Evolutionary conservation across 2,329 filamentous ascomycete species (phyloP).

Genomic region (Pseudogymnoascus destructans): DNA sequence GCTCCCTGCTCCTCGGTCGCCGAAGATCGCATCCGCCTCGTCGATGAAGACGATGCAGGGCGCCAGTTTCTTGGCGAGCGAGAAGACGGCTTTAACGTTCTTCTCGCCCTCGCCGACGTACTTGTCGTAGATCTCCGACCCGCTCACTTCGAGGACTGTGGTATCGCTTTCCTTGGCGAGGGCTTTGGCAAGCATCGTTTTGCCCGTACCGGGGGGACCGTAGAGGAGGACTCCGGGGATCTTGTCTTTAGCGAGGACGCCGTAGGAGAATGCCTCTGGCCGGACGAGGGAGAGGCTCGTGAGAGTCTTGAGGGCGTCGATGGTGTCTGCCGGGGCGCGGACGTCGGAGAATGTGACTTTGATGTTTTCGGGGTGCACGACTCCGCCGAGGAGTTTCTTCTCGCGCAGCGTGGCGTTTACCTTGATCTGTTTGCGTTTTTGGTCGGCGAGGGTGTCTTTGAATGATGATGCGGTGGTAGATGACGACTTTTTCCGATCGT

Average conservation of each 20-base stretch:
- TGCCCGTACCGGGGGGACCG: conserved; percentile 71
- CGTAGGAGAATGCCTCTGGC: conserved; percentile 92
- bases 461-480: not conserved
- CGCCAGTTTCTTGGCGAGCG: conserved; percentile 75
- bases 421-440: conserved; percentile 33
- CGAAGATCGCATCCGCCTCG: conserved; percentile 87
- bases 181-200: conserved; percentile 56
- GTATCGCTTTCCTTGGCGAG: conserved; percentile 56
- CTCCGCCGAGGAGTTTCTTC: conserved; percentile 65
- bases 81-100: conserved; percentile 86
- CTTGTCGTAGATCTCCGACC: conserved; percentile 88
- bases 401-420: conserved; percentile 62
- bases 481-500: conserved; percentile 12
- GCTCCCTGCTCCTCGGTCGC: conserved; percentile 53
- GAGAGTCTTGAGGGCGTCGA: conserved; percentile 75
- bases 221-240: conserved; percentile 84
- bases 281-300: conserved; percentile 77
- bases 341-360: conserved; percentile 80
- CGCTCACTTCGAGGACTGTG: conserved; percentile 74
- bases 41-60: conserved; percentile 95
- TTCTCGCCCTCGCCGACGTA: conserved; percentile 95
- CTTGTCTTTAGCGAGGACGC: conserved; percentile 78
- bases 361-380: conserved; percentile 71
- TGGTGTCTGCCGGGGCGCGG: conserved; percentile 67
- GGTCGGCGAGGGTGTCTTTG: conserved; percentile 26